These are phyloP conservation scores for Scheffersomyces illinoinensis DNA, from an alignment of 1,139 yeast genomes.

Conservation along the genomic window DNA sequence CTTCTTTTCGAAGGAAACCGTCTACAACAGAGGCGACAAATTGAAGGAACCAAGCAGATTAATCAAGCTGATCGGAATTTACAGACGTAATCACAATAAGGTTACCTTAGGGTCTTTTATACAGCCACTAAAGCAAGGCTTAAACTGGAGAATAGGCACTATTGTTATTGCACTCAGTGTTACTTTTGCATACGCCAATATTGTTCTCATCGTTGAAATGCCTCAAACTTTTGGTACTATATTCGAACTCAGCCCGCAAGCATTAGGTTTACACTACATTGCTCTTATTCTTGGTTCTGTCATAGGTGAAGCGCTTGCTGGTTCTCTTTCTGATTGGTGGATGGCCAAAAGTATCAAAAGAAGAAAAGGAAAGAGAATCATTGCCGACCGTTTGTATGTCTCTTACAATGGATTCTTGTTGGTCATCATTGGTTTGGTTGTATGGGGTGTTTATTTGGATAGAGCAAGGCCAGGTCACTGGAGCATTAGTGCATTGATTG, in stretches of 20 bases:
- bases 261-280: constrained; percentile 22
- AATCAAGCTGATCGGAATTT: constrained; percentile 6
- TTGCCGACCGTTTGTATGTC: constrained; percentile 22
- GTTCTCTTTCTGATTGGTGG: constrained; percentile 27
- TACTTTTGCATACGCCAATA: constrained; percentile 23
- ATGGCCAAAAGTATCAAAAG: constrained; percentile 15
- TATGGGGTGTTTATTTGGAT: constrained; percentile 22
- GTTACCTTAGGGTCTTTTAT: constrained; percentile 9
- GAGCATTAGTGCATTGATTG: constrained; percentile 24
- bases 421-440: constrained; percentile 22
- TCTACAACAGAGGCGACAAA: constrained; percentile 6
- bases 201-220: constrained; percentile 23
- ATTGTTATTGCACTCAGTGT: constrained; percentile 21
- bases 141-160: constrained; percentile 9
- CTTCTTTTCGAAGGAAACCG: constrained; percentile 14
- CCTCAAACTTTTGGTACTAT: constrained; percentile 22
- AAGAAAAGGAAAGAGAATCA: constrained; percentile 13
- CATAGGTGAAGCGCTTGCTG: constrained; percentile 25
- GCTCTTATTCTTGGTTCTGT: constrained; percentile 23
- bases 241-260: constrained; percentile 21
- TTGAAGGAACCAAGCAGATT: background rate
- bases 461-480: constrained; percentile 20
- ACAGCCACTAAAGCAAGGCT: constrained; percentile 15
- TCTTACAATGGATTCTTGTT: constrained; percentile 21
- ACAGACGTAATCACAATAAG: background rate